phyloP scores from a whole-genome alignment of 495 filamentous ascomycete genomes.

The Baudoinia panamericana region DNA sequence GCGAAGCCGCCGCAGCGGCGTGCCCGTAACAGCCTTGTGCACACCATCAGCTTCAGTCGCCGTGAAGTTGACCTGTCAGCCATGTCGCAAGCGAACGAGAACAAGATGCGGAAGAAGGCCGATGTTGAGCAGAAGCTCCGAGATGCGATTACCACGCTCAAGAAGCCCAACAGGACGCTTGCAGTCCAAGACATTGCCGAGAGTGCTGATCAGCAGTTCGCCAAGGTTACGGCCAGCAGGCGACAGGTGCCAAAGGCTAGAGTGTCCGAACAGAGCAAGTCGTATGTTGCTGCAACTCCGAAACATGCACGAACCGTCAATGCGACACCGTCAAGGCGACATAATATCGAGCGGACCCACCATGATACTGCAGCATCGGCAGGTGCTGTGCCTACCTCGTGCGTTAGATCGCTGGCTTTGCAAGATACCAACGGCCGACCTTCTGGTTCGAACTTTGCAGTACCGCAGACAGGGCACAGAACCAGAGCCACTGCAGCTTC shows the following conservation, averaged over 20 bases:
- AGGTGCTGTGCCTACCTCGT: conserved; percentile 24
- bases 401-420: conserved; percentile 14
- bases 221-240: conserved; percentile 21
- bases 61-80: conserved; percentile 56
- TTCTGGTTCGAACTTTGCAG: conserved; percentile 1
- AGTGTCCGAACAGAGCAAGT: conserved; percentile 22
- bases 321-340: background rate
- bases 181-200: conserved; percentile 62
- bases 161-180: conserved; percentile 74
- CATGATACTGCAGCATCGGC: conserved; percentile 5
- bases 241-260: conserved; percentile 10
- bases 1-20: conserved; percentile 23
- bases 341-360: conserved; percentile 6
- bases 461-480: conserved; percentile 15
- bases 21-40: conserved; percentile 42
- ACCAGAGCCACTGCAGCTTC: conserved; percentile 1
- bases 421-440: conserved; percentile 7
- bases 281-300: conserved; percentile 29
- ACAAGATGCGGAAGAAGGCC: conserved; percentile 60
- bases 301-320: conserved; percentile 7
- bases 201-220: conserved; percentile 47
- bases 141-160: conserved; percentile 67
- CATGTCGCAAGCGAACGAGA: conserved; percentile 43
- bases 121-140: conserved; percentile 67
- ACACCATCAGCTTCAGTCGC: conserved; percentile 46